A percentile compares a stretch with the other conserved stretches of the same genome.
Conservation (phyloP, 768 basidiomycete species). For the Chiua virens region DNA sequence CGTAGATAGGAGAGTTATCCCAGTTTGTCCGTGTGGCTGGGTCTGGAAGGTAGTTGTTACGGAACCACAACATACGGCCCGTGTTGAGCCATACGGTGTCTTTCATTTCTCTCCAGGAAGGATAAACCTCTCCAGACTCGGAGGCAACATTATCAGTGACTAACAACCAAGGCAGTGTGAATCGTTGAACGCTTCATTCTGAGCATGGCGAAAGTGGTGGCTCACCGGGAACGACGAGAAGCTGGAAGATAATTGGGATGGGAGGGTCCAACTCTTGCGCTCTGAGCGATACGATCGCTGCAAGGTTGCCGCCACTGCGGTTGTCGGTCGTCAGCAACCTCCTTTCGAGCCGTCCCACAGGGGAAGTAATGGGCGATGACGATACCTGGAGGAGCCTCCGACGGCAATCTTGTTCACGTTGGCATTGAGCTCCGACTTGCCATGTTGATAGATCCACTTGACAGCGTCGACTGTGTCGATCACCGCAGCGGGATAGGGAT, state of each 20-base stretch:
- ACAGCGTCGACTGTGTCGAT: constrained; percentile 70
- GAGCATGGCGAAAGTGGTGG: neutral
- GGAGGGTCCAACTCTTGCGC: constrained; percentile 48
- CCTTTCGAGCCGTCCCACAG: too few relatives aligned
- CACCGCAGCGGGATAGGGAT: constrained; percentile 69
- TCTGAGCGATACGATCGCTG: constrained; percentile 64
- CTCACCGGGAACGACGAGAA: constrained; percentile 61
- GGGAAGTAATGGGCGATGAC: neutral
- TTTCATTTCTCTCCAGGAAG: constrained; percentile 57
- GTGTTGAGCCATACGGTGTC: constrained; percentile 60
- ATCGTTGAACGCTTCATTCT: neutral
- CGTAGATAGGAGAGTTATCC: constrained; percentile 73
- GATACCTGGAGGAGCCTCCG: constrained; percentile 68
- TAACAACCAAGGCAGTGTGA: neutral
- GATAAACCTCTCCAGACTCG: constrained; percentile 34
- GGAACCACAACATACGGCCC: constrained; percentile 72
- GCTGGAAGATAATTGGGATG: constrained; percentile 60
- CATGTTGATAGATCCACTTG: constrained; percentile 56
- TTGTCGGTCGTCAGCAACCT: neutral
- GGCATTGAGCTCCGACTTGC: constrained; percentile 43
- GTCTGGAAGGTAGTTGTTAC: constrained; percentile 64
- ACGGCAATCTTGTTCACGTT: constrained; percentile 60
- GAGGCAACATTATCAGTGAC: constrained; percentile 71
- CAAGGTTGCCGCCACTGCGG: constrained; percentile 67
- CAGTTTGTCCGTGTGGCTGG: constrained; percentile 57